A percentile compares a stretch with the other conserved stretches of the same genome.
Evolutionary conservation across 164 flowering plant species (phyloP).

Genomic region (Tetracentron sinense): DNA sequence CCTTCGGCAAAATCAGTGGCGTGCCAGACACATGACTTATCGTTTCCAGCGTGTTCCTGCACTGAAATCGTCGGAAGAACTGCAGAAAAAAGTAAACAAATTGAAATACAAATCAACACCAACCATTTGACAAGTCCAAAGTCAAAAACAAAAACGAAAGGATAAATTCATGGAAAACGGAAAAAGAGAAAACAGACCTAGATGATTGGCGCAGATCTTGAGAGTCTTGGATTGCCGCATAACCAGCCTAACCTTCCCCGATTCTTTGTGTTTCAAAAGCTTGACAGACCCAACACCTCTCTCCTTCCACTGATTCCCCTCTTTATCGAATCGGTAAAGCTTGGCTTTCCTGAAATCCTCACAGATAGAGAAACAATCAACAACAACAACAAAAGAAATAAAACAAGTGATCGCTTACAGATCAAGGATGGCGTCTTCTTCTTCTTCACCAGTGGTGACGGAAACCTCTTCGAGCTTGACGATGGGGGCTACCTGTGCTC

Average conservation of each 20-base stretch:
- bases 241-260: constrained; percentile 36
- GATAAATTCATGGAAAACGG: not conserved
- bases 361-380: not conserved
- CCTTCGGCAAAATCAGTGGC: constrained; percentile 42
- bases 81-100: constrained; percentile 5
- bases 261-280: constrained; percentile 37
- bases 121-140: not conserved
- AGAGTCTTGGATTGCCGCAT: constrained; percentile 40
- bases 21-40: constrained; percentile 42
- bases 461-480: constrained; percentile 22
- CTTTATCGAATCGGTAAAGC: constrained; percentile 41
- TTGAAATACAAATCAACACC: not conserved
- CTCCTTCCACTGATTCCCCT: constrained; percentile 44
- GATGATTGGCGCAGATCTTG: constrained; percentile 43
- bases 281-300: constrained; percentile 43
- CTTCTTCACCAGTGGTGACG: constrained; percentile 20
- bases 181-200: constrained; percentile 12
- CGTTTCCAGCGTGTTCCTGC: constrained; percentile 36
- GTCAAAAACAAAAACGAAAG: not conserved
- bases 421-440: constrained; percentile 23
- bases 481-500: constrained; percentile 16
- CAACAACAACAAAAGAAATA: not conserved
- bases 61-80: constrained; percentile 28
- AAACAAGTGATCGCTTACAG: constrained; percentile 21
- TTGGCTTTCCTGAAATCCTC: constrained; percentile 34